phyloP scores from a whole-genome alignment of 805 yeast genomes.

The Ogataea corticis region DNA sequence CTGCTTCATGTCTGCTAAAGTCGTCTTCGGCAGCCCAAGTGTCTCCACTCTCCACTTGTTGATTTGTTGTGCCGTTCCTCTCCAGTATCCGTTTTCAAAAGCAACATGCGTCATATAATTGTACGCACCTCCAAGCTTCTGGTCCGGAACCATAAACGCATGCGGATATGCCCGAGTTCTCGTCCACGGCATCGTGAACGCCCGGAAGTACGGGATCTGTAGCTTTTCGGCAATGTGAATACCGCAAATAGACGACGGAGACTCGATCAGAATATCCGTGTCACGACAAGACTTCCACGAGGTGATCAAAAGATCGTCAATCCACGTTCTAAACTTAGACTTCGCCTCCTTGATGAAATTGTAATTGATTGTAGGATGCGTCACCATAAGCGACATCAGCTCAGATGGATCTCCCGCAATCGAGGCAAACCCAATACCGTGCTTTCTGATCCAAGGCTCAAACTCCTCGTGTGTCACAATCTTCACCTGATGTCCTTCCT shows the following conservation, averaged over 20 bases:
- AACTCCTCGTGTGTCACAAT: conserved; percentile 89
- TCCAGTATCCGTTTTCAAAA: conserved; percentile 93
- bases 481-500: conserved; percentile 81
- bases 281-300: conserved; percentile 89
- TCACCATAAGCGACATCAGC: conserved; percentile 88
- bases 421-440: conserved; percentile 67
- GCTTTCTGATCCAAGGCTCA: conserved; percentile 65
- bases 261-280: conserved; percentile 82
- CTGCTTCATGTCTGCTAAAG: conserved; percentile 69
- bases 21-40: conserved; percentile 67
- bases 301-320: conserved; percentile 63
- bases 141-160: conserved; percentile 93
- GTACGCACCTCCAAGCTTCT: conserved; percentile 88
- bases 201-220: conserved; percentile 86
- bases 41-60: conserved; percentile 82
- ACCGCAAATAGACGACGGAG: conserved; percentile 97
- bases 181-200: conserved; percentile 99
- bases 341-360: conserved; percentile 83
- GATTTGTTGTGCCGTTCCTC: conserved; percentile 83
- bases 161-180: conserved; percentile 94
- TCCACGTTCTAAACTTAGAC: conserved; percentile 78
- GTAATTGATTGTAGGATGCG: conserved; percentile 84
- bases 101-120: conserved; percentile 90
- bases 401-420: conserved; percentile 94
- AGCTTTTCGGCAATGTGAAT: conserved; percentile 93